These are phyloP conservation scores for Saprolegnia parasitica DNA, from an alignment of 352 stramenopile species.

Conservation along the genomic window DNA sequence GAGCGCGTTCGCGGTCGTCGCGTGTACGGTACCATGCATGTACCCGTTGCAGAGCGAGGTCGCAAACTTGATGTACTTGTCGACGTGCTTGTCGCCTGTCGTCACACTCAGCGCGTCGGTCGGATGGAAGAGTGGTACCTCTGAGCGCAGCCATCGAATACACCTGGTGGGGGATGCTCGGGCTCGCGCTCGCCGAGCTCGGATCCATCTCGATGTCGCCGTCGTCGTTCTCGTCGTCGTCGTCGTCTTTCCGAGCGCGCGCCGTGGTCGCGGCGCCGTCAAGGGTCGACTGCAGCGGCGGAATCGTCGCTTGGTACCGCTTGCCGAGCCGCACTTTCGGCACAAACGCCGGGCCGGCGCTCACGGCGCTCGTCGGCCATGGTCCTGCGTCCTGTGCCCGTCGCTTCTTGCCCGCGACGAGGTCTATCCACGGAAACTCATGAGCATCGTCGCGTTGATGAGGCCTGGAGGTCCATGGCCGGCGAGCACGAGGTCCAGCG, in stretches of 20 bases:
- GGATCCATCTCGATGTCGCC: background rate
- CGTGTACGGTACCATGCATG: slow-evolving; percentile 76
- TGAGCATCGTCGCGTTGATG: background rate
- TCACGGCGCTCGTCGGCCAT: background rate
- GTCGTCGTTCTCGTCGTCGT: slow-evolving; percentile 33
- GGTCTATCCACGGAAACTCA: slow-evolving; percentile 10
- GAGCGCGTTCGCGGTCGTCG: slow-evolving; percentile 60
- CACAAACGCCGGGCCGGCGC: background rate
- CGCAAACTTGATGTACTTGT: slow-evolving; percentile 78
- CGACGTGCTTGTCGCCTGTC: slow-evolving; percentile 49
- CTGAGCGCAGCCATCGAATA: slow-evolving; percentile 7
- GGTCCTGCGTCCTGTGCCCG: slow-evolving; percentile 8
- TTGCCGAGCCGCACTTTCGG: slow-evolving; percentile 53
- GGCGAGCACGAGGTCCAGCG: background rate
- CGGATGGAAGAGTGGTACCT: background rate
- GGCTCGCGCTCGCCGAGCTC: background rate
- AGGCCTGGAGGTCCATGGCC: background rate
- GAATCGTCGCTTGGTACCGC: slow-evolving; percentile 71
- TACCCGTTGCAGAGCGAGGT: slow-evolving; percentile 63
- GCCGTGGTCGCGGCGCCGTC: slow-evolving; percentile 26
- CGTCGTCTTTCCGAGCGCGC: slow-evolving; percentile 34
- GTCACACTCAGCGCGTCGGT: background rate
- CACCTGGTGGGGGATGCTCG: slow-evolving; percentile 8
- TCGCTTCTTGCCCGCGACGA: slow-evolving; percentile 11
- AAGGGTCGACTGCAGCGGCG: slow-evolving; percentile 39